These are phyloP conservation scores for Conidiobolus incongruus DNA, from an alignment of 371 early-diverging fungal species.

Conservation along the genomic window DNA sequence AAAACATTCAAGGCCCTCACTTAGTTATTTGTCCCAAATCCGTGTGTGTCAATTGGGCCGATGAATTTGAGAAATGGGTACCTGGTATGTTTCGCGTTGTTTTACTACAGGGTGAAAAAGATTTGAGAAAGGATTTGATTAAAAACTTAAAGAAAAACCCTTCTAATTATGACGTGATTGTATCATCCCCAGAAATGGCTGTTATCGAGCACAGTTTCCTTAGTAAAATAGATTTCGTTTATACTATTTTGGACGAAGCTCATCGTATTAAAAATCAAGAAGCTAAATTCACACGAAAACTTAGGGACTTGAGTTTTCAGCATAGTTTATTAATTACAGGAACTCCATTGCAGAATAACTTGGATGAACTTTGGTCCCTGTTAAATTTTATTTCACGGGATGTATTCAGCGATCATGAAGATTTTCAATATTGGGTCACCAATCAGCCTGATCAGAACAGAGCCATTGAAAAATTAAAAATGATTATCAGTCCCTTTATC, in stretches of 20 bases:
- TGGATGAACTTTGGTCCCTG: conserved; percentile 97
- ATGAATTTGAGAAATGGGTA: conserved; percentile 84
- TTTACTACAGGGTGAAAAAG: not conserved
- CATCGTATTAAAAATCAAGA: conserved; percentile 99
- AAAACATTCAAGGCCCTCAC: conserved; percentile 59
- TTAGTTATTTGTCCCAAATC: conserved; percentile 95
- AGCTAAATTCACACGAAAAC: conserved; percentile 76
- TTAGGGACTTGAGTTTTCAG: conserved; percentile 65
- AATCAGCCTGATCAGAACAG: no score
- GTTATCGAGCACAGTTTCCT: conserved; percentile 71
- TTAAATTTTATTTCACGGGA: conserved; percentile 95
- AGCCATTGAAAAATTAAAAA: no score
- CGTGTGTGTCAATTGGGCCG: conserved; percentile 94
- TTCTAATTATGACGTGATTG: conserved; percentile 74
- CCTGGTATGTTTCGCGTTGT: conserved; percentile 52
- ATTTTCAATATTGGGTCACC: conserved; percentile 89
- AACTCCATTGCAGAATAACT: conserved; percentile 97
- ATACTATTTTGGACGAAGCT: conserved; percentile 97
- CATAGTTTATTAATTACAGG: conserved; percentile 95
- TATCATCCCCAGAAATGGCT: conserved; percentile 97
- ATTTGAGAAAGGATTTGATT: conserved; percentile 24
- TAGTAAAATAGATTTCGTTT: conserved; percentile 76
- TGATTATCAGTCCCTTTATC: no score
- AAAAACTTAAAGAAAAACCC: conserved; percentile 25
- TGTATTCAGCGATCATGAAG: conserved; percentile 77